Conservation (phyloP, 306 rosid genomes). For the Citrullus mucosospermus region DNA sequence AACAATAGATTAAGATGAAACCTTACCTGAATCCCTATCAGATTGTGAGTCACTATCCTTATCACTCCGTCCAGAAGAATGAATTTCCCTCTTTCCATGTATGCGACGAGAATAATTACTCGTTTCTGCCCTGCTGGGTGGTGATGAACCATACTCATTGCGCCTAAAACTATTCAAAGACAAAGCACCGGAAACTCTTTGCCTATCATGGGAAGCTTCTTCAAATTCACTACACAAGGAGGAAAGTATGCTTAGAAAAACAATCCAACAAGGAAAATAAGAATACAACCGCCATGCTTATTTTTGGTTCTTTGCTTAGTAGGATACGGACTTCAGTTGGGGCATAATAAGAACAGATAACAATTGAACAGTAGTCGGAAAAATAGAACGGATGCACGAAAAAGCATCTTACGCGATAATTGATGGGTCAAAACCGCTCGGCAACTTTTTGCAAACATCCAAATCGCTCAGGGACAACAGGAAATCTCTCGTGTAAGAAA, state of each 20-base stretch:
- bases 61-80: conserved; percentile 63
- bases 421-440: conserved; percentile 65
- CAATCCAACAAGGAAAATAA: neutral
- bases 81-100: conserved; percentile 84
- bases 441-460: conserved; percentile 68
- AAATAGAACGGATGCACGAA: neutral
- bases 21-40: conserved; percentile 73
- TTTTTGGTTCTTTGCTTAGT: neutral
- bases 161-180: conserved; percentile 49
- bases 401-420: conserved; percentile 42
- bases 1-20: conserved; percentile 15
- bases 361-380: neutral
- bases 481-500: conserved; percentile 62
- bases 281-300: neutral
- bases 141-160: conserved; percentile 65
- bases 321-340: neutral
- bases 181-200: conserved; percentile 51
- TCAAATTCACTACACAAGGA: conserved; percentile 53
- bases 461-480: conserved; percentile 61
- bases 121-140: conserved; percentile 65
- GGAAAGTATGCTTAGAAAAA: neutral
- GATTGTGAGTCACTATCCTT: conserved; percentile 72
- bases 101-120: conserved; percentile 45
- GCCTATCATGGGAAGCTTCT: conserved; percentile 58
- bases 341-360: neutral